Percentiles rank a stretch among this genome's conserved stretches.
These are phyloP conservation scores for Pseudogymnoascus sp. DNA, from an alignment of 2,329 filamentous ascomycete genomes.

Conservation along the genomic window DNA sequence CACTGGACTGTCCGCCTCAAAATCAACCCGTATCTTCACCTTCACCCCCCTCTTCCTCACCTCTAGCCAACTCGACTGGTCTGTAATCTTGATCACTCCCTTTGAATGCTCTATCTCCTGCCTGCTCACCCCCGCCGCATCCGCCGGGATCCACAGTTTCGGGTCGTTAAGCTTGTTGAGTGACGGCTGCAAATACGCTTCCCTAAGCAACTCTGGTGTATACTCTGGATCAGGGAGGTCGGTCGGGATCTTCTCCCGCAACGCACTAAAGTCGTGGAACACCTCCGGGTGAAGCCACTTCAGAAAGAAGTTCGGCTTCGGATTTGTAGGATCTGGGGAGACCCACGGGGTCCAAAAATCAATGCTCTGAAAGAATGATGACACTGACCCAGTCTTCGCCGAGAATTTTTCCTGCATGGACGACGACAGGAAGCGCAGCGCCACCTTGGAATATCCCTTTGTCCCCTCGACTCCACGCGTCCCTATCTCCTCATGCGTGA, in stretches of 20 bases:
- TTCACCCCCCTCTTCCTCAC: background rate
- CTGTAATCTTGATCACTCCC: conserved; percentile 50
- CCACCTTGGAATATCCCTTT: conserved; percentile 18
- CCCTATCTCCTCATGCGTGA: conserved; percentile 21
- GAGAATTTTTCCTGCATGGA: background rate
- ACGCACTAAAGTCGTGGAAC: conserved; percentile 48
- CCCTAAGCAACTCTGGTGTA: conserved; percentile 33
- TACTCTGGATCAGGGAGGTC: conserved; percentile 41
- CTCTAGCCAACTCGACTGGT: conserved; percentile 50
- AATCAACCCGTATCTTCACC: background rate
- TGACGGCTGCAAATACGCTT: conserved; percentile 50
- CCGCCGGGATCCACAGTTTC: conserved; percentile 52
- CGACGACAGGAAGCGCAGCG: conserved; percentile 19
- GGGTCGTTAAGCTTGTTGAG: conserved; percentile 41
- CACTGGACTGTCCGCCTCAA: background rate
- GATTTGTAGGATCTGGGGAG: conserved; percentile 26
- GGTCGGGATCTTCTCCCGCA: conserved; percentile 40
- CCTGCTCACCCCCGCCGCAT: conserved; percentile 46
- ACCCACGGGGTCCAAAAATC: conserved; percentile 25
- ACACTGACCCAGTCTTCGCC: background rate
- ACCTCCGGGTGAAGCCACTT: conserved; percentile 53
- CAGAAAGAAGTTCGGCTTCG: conserved; percentile 37
- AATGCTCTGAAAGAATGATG: conserved; percentile 7
- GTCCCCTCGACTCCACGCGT: conserved; percentile 8
- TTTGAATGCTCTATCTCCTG: conserved; percentile 50